A percentile compares a stretch with the other conserved stretches of the same genome.
These are phyloP conservation scores for Flagelloscypha sp. DNA, from an alignment of 768 basidiomycete genomes.

Conservation along the genomic window DNA sequence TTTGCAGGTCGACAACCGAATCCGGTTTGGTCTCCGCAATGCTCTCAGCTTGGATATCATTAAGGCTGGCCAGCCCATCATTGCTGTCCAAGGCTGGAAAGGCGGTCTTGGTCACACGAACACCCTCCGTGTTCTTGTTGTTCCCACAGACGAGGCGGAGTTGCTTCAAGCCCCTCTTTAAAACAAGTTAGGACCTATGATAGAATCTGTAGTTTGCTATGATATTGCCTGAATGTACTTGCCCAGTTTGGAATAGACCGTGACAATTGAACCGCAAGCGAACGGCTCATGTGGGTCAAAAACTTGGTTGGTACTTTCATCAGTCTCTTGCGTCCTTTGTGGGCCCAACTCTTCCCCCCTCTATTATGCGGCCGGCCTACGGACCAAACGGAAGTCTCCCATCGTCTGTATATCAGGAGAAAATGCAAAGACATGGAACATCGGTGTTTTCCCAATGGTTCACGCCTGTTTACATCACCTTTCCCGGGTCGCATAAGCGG, in stretches of 20 bases:
- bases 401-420: slow-evolving; percentile 59
- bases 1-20: slow-evolving; percentile 75
- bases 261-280: too few species aligned
- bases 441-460: slow-evolving; percentile 43
- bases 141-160: slow-evolving; percentile 76
- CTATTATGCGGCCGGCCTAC: too few species aligned
- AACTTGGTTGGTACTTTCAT: neutral
- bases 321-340: slow-evolving; percentile 7
- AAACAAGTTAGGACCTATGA: too few species aligned
- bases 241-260: too few species aligned
- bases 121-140: slow-evolving; percentile 76
- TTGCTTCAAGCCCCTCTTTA: slow-evolving; percentile 63
- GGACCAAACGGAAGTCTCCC: slow-evolving; percentile 9
- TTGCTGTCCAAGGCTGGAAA: slow-evolving; percentile 99
- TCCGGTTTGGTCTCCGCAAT: slow-evolving; percentile 78
- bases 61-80: slow-evolving; percentile 78
- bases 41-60: slow-evolving; percentile 82
- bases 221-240: too few species aligned
- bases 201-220: too few species aligned
- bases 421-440: slow-evolving; percentile 41
- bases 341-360: slow-evolving; percentile 14
- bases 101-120: slow-evolving; percentile 95
- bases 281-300: slow-evolving; percentile 1
- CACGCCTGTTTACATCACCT: slow-evolving; percentile 46
- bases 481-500: slow-evolving; percentile 52